phyloP scores from a whole-genome alignment of 2,329 filamentous ascomycete species.

The Penicillium janthinellum region DNA sequence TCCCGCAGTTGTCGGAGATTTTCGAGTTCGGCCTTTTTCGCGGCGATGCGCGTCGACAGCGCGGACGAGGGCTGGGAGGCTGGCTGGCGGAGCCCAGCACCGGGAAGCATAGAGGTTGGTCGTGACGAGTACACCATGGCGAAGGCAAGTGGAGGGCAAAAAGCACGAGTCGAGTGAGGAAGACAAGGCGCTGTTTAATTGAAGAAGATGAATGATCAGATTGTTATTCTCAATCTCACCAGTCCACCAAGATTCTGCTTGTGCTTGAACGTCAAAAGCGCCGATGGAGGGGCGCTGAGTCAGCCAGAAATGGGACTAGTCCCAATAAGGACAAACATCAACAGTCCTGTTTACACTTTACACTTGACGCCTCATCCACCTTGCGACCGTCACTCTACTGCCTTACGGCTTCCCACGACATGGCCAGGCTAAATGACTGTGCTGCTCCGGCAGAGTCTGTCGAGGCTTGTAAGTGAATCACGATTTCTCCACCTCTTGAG shows the following conservation, averaged over 20 bases:
- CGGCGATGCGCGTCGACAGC: slow-evolving; percentile 62
- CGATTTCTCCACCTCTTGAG: neutral
- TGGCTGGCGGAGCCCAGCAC: slow-evolving; percentile 28
- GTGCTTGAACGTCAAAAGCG: neutral
- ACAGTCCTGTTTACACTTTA: slow-evolving; percentile 33
- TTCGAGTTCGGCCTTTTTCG: slow-evolving; percentile 65
- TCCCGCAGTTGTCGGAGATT: slow-evolving; percentile 64
- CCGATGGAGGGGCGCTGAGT: slow-evolving; percentile 12
- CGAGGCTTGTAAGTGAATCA: slow-evolving; percentile 47
- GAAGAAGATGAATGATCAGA: neutral
- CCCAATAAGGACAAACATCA: slow-evolving; percentile 42
- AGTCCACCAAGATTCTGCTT: neutral
- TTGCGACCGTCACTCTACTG: slow-evolving; percentile 7
- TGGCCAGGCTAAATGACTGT: slow-evolving; percentile 54
- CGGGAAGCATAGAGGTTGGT: slow-evolving; percentile 36
- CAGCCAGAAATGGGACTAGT: slow-evolving; percentile 28
- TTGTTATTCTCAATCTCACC: neutral
- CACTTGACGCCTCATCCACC: neutral
- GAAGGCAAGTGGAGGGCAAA: neutral
- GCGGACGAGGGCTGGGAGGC: slow-evolving; percentile 56
- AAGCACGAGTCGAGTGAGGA: neutral
- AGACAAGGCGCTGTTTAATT: neutral
- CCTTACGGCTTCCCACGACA: slow-evolving; percentile 21
- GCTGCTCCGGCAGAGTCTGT: slow-evolving; percentile 49
- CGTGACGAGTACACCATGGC: slow-evolving; percentile 43